Evolutionary conservation across 2,329 filamentous ascomycete genomes (phyloP).

Genomic region (Stemphylium beticola): DNA sequence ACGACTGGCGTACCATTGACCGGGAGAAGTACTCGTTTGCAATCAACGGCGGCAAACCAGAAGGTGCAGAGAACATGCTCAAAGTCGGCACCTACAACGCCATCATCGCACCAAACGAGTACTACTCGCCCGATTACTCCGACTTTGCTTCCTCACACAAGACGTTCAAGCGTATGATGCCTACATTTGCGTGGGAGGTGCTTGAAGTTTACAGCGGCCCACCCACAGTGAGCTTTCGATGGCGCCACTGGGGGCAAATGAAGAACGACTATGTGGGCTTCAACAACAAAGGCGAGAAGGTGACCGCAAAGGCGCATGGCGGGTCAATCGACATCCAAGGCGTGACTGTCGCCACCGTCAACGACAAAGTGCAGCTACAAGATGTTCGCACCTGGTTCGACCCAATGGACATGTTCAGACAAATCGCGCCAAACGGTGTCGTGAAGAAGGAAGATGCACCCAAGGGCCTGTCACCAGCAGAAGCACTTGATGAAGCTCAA

Average conservation of each 20-base stretch:
- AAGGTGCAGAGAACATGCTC: slow-evolving; percentile 69
- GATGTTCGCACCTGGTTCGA: slow-evolving; percentile 70
- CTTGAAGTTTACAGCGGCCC: slow-evolving; percentile 71
- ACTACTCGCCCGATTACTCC: slow-evolving; percentile 66
- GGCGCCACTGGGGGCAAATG: slow-evolving; percentile 73
- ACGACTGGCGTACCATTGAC: slow-evolving; percentile 71
- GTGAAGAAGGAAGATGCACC: slow-evolving; percentile 54
- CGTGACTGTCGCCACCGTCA: slow-evolving; percentile 66
- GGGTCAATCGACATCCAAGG: slow-evolving; percentile 68
- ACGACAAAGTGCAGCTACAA: slow-evolving; percentile 65
- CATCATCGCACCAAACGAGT: slow-evolving; percentile 67
- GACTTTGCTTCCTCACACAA: slow-evolving; percentile 71
- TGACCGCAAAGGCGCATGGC: slow-evolving; percentile 67
- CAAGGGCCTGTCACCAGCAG: slow-evolving; percentile 39
- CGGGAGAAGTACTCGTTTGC: slow-evolving; percentile 65
- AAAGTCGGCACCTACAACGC: slow-evolving; percentile 73
- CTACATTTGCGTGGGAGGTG: slow-evolving; percentile 74
- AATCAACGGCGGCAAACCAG: slow-evolving; percentile 65
- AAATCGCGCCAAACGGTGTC: slow-evolving; percentile 62
- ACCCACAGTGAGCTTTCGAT: slow-evolving; percentile 66
- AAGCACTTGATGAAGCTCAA: slow-evolving; percentile 34
- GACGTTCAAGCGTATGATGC: slow-evolving; percentile 76
- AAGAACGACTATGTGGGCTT: slow-evolving; percentile 69
- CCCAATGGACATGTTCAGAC: slow-evolving; percentile 69
- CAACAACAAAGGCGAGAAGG: slow-evolving; percentile 68